Percentiles rank a stretch among this genome's conserved stretches.
Evolutionary conservation across 2,329 filamentous ascomycete genomes (phyloP).

Genomic region (Pestalotiopsis sp.): DNA sequence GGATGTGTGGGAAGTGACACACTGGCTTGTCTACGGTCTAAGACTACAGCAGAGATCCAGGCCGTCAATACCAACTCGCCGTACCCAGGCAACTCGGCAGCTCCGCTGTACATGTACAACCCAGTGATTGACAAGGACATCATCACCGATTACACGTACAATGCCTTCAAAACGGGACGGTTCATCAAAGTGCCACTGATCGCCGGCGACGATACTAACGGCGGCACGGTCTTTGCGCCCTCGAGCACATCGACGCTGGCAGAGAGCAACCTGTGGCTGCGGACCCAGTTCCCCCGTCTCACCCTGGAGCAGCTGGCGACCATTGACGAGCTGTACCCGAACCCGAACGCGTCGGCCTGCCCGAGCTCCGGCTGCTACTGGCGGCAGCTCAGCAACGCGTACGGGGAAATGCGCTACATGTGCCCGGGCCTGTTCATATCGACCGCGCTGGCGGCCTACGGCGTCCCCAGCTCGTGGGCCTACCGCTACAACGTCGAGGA

Average conservation of each 20-base stretch:
- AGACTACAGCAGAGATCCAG: conserved; percentile 44
- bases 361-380: conserved; percentile 56
- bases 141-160: conserved; percentile 52
- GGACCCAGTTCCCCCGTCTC: conserved; percentile 60
- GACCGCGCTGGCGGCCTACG: conserved; percentile 34
- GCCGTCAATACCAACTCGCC: conserved; percentile 43
- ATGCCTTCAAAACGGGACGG: conserved; percentile 46
- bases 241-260: conserved; percentile 44
- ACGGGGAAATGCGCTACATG: conserved; percentile 67
- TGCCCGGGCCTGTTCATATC: conserved; percentile 64
- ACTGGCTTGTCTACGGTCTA: conserved; percentile 48
- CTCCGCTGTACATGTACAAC: conserved; percentile 55
- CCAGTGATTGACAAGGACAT: conserved; percentile 59
- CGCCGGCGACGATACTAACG: conserved; percentile 63
- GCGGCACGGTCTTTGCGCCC: conserved; percentile 65
- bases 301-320: conserved; percentile 48
- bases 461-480: conserved; percentile 56
- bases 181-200: conserved; percentile 59
- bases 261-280: conserved; percentile 57
- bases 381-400: conserved; percentile 58
- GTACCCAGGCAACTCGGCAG: conserved; percentile 33
- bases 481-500: conserved; percentile 74
- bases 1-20: conserved; percentile 41
- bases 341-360: conserved; percentile 44
- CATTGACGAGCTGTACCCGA: conserved; percentile 60